Evolutionary conservation across 2,329 filamentous ascomycete genomes (phyloP).

Genomic region (Trichophyton verrucosum): DNA sequence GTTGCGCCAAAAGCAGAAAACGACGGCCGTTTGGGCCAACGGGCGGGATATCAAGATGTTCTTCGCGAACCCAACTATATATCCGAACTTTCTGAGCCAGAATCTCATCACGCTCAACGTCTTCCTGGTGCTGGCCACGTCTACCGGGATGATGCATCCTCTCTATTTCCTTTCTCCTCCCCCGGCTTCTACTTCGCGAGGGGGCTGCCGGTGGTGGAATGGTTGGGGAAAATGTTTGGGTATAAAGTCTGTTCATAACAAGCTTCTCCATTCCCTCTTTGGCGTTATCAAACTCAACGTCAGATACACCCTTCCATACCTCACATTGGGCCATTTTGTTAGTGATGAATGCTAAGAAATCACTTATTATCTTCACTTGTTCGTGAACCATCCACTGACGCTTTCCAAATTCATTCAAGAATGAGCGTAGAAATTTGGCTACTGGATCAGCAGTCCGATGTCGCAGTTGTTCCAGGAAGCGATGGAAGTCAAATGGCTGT

Average conservation of each 20-base stretch:
- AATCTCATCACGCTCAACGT: slow-evolving; percentile 93
- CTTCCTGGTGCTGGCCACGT: slow-evolving; percentile 90
- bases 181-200: slow-evolving; percentile 45
- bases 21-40: slow-evolving; percentile 75
- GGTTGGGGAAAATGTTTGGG: slow-evolving; percentile 89
- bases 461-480: slow-evolving; percentile 87
- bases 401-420: slow-evolving; percentile 87
- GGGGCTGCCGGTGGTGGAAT: slow-evolving; percentile 63
- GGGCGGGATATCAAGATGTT: slow-evolving; percentile 82
- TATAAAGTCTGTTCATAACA: slow-evolving; percentile 95
- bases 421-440: slow-evolving; percentile 87
- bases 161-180: slow-evolving; percentile 56
- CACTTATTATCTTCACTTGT: slow-evolving; percentile 96
- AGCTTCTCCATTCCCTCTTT: slow-evolving; percentile 98
- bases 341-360: slow-evolving; percentile 90
- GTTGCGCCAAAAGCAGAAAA: slow-evolving; percentile 78
- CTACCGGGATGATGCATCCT: slow-evolving; percentile 65
- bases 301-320: slow-evolving; percentile 89
- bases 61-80: slow-evolving; percentile 86
- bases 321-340: slow-evolving; percentile 98
- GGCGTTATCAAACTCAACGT: slow-evolving; percentile 96
- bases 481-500: slow-evolving; percentile 90
- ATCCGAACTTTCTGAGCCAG: slow-evolving; percentile 93
- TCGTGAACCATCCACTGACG: slow-evolving; percentile 99
- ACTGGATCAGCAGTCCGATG: slow-evolving; percentile 98